Evolutionary conservation across 106 monocot species (phyloP).

Genomic region (Phalaenopsis aphrodite): DNA sequence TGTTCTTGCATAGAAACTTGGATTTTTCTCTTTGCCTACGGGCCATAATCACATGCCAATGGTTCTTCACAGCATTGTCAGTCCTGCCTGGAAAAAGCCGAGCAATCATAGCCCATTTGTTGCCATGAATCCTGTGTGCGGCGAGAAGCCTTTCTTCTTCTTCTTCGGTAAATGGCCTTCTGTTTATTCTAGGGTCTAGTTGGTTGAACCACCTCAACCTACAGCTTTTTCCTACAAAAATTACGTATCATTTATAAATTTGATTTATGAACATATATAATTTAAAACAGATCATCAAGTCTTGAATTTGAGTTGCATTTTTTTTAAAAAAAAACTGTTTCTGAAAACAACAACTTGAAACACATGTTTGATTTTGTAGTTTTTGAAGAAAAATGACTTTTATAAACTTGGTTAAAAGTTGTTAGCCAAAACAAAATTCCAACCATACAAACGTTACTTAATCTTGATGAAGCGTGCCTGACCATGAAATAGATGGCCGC

Average conservation of each 20-base stretch:
- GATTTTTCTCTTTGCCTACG: constrained; percentile 32
- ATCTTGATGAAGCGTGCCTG: too few species aligned
- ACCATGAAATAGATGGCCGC: too few species aligned
- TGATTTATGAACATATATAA: constrained; percentile 66
- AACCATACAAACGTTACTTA: too few species aligned
- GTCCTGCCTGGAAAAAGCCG: constrained; percentile 84
- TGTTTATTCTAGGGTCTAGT: constrained; percentile 75
- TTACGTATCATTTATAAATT: not conserved
- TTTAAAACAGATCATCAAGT: constrained; percentile 31
- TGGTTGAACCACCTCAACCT: constrained; percentile 96
- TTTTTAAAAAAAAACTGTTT: constrained; percentile 47
- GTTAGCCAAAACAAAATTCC: too few species aligned
- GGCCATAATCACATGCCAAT: constrained; percentile 89
- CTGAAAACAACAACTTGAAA: constrained; percentile 64
- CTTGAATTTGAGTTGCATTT: constrained; percentile 59
- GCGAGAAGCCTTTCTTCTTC: constrained; percentile 67
- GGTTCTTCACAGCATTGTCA: constrained; percentile 91
- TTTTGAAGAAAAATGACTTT: too few species aligned
- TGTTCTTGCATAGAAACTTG: not conserved
- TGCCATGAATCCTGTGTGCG: constrained; percentile 64
- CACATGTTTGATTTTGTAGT: constrained; percentile 1
- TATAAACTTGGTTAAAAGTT: too few species aligned
- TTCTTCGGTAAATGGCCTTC: constrained; percentile 70
- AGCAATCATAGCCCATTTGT: constrained; percentile 85
- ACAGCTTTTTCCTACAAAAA: constrained; percentile 71